These are phyloP conservation scores for Tetrahymena malaccensis DNA, from an alignment of 73 alveolate species.

Conservation along the genomic window DNA sequence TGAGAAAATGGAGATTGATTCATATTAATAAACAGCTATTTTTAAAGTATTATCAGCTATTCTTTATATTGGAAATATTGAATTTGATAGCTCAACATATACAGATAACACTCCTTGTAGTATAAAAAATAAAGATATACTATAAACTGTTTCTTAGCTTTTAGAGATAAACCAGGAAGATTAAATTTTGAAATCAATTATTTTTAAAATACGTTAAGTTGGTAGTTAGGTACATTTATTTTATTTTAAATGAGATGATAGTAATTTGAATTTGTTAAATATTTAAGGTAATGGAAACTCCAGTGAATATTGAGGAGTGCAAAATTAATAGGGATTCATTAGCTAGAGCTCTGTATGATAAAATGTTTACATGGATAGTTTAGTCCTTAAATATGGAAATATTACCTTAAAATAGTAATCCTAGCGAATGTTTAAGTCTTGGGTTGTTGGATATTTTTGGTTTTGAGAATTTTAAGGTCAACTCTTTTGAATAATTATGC, in stretches of 20 bases:
- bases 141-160: slow-evolving; percentile 48
- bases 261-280: too few relatives aligned
- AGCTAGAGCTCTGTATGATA: slow-evolving; percentile 88
- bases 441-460: slow-evolving; percentile 96
- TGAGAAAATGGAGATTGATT: slow-evolving; percentile 38
- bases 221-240: not conserved
- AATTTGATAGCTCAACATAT: slow-evolving; percentile 67
- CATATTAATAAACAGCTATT: slow-evolving; percentile 29
- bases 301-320: slow-evolving; percentile 43
- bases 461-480: slow-evolving; percentile 87
- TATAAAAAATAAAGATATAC: slow-evolving; percentile 46
- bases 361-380: slow-evolving; percentile 84
- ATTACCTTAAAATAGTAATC: not conserved
- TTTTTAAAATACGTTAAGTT: slow-evolving; percentile 14
- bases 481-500: slow-evolving; percentile 88
- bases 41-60: slow-evolving; percentile 51
- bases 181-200: slow-evolving; percentile 33
- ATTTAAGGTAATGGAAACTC: slow-evolving; percentile 36
- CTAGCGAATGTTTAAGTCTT: slow-evolving; percentile 4
- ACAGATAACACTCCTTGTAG: slow-evolving; percentile 68
- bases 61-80: slow-evolving; percentile 77
- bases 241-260: too few relatives aligned
- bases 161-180: slow-evolving; percentile 48
- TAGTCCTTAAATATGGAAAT: slow-evolving; percentile 32
- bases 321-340: slow-evolving; percentile 71